Evolutionary conservation across 805 yeast genomes (phyloP).

Genomic region (Kuraishia cidri): DNA sequence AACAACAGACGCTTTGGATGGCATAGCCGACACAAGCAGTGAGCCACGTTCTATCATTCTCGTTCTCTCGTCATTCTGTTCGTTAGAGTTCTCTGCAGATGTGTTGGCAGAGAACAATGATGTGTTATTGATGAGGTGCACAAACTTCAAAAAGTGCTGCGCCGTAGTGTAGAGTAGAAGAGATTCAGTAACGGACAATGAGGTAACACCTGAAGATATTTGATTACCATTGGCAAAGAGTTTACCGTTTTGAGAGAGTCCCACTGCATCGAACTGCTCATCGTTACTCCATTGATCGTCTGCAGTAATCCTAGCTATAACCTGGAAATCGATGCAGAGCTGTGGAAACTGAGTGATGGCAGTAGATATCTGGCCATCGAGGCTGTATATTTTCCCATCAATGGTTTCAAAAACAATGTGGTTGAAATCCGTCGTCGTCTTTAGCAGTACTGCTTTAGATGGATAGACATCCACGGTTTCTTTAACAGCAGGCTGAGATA

Average conservation of each 20-base stretch:
- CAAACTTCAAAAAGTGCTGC: slow-evolving; percentile 72
- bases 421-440: slow-evolving; percentile 43
- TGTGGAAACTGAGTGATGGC: slow-evolving; percentile 52
- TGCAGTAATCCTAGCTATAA: slow-evolving; percentile 21
- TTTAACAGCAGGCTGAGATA: slow-evolving; percentile 27
- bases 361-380: slow-evolving; percentile 14
- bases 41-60: slow-evolving; percentile 92
- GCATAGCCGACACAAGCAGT: slow-evolving; percentile 69
- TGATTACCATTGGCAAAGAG: slow-evolving; percentile 53
- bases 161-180: slow-evolving; percentile 82
- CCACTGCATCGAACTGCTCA: slow-evolving; percentile 42
- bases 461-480: slow-evolving; percentile 33
- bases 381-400: slow-evolving; percentile 44
- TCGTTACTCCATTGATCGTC: slow-evolving; percentile 11
- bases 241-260: slow-evolving; percentile 69
- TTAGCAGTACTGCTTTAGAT: slow-evolving; percentile 44
- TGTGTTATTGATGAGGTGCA: slow-evolving; percentile 42
- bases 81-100: too few relatives aligned
- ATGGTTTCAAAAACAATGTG: slow-evolving; percentile 49
- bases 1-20: slow-evolving; percentile 73
- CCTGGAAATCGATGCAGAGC: slow-evolving; percentile 54
- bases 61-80: slow-evolving; percentile 67
- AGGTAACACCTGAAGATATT: slow-evolving; percentile 71
- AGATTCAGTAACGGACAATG: slow-evolving; percentile 62
- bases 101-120: too few relatives aligned